Conservation (phyloP, 257 asterid species). For the Solanum bukasovii region DNA sequence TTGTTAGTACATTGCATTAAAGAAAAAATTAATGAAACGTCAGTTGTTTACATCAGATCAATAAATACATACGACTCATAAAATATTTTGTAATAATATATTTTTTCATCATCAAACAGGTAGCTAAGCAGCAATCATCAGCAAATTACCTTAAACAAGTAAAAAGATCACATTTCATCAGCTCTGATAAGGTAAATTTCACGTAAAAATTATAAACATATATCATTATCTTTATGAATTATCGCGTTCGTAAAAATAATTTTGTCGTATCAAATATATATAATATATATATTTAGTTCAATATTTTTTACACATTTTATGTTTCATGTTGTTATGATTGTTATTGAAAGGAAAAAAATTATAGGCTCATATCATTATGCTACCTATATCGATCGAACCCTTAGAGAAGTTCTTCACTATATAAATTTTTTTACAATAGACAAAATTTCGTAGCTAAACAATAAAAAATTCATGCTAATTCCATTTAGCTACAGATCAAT, state of each 20-base stretch:
- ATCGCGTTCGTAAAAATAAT: not conserved
- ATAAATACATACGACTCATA: not conserved
- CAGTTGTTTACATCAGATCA: fast-evolving
- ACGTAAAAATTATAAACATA: not conserved
- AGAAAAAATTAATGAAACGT: not conserved
- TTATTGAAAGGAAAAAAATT: not conserved
- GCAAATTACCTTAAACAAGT: constrained; percentile 62
- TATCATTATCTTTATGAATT: not conserved
- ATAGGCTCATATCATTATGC: not conserved
- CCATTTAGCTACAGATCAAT: not conserved
- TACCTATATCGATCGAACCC: not conserved
- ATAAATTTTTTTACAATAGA: too few relatives aligned
- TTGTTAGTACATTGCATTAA: not conserved
- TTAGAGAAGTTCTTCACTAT: not conserved
- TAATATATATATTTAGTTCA: not conserved
- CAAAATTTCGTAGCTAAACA: too few relatives aligned
- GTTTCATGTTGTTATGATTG: not conserved
- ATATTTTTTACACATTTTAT: not conserved
- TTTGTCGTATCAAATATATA: not conserved
- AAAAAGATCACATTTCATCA: constrained; percentile 69
- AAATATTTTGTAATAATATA: not conserved
- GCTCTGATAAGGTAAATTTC: constrained; percentile 72
- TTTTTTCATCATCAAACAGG: constrained; percentile 22
- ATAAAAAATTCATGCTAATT: too few relatives aligned
- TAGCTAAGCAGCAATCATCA: constrained; percentile 59